Percentiles rank a stretch among this genome's conserved stretches.
These are phyloP conservation scores for Salix viminalis DNA, from an alignment of 345 rosid species.

Conservation along the genomic window DNA sequence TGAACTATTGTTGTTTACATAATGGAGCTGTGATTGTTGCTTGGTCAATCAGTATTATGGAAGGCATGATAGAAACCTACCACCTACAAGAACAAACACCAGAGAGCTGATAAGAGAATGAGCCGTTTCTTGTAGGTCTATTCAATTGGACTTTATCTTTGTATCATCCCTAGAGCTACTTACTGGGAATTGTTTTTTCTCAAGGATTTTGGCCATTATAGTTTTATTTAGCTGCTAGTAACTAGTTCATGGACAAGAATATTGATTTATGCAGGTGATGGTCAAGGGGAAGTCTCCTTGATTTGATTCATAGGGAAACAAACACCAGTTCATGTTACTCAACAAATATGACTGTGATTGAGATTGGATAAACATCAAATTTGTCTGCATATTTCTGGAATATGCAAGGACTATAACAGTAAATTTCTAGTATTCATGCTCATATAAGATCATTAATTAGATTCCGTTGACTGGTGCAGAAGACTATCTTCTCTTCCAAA, in stretches of 20 bases:
- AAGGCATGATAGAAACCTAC: background rate
- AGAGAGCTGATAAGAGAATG: background rate
- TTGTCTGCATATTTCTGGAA: background rate
- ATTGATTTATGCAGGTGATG: background rate
- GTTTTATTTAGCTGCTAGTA: background rate
- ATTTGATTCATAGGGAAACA: background rate
- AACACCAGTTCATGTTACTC: background rate
- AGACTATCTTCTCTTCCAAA: background rate
- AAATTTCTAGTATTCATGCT: background rate
- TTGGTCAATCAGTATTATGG: background rate
- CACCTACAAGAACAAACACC: background rate
- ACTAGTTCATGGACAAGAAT: background rate
- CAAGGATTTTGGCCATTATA: background rate
- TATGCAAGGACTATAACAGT: background rate
- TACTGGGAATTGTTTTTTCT: background rate
- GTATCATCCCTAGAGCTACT: background rate
- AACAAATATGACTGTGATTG: background rate
- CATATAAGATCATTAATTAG: background rate
- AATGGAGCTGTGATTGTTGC: background rate
- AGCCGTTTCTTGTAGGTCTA: constrained; percentile 1
- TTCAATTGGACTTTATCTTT: constrained; percentile 7
- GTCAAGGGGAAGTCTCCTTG: background rate
- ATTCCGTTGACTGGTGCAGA: constrained; percentile 4
- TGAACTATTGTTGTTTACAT: background rate
- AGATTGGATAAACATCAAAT: background rate